These are phyloP conservation scores for Setaria italica DNA, from an alignment of 202 grass and related monocot species.

Conservation along the genomic window DNA sequence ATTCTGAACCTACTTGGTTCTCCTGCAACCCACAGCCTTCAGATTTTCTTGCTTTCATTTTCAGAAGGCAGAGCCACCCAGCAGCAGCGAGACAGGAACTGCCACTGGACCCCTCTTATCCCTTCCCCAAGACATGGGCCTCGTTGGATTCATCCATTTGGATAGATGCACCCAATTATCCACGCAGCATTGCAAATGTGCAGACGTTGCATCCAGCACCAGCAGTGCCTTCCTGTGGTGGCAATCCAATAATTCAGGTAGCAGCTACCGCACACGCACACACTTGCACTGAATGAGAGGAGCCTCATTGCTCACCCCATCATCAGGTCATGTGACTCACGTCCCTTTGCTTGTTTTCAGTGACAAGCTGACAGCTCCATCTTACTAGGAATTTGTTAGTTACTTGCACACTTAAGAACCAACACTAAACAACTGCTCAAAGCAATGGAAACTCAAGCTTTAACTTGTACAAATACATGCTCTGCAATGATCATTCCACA, in stretches of 20 bases:
- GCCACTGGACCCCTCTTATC: slow-evolving; percentile 25
- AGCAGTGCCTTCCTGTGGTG: slow-evolving; percentile 7
- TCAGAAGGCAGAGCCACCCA: background rate
- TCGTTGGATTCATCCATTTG: slow-evolving; percentile 37
- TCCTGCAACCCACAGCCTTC: slow-evolving; percentile 37
- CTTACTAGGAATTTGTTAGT: slow-evolving; percentile 39
- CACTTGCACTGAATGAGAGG: slow-evolving; percentile 27
- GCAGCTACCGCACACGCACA: background rate
- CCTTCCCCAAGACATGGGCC: slow-evolving; percentile 43
- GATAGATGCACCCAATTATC: slow-evolving; percentile 25
- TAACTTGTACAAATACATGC: background rate
- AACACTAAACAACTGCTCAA: background rate
- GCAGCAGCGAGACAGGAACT: slow-evolving; percentile 48
- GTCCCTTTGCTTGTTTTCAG: slow-evolving; percentile 84
- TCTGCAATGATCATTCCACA: slow-evolving; percentile 39
- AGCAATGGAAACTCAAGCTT: slow-evolving; percentile 18
- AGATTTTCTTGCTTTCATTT: slow-evolving; percentile 18
- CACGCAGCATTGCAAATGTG: slow-evolving; percentile 21
- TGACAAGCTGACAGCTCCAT: slow-evolving; percentile 56
- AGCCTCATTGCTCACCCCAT: slow-evolving; percentile 17
- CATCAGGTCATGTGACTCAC: background rate
- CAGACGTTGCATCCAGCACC: background rate
- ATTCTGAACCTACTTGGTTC: slow-evolving; percentile 44
- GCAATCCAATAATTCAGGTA: slow-evolving; percentile 42
- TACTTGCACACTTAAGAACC: background rate